phyloP scores from a whole-genome alignment of 495 filamentous ascomycete species.

The Poronia punctata region DNA sequence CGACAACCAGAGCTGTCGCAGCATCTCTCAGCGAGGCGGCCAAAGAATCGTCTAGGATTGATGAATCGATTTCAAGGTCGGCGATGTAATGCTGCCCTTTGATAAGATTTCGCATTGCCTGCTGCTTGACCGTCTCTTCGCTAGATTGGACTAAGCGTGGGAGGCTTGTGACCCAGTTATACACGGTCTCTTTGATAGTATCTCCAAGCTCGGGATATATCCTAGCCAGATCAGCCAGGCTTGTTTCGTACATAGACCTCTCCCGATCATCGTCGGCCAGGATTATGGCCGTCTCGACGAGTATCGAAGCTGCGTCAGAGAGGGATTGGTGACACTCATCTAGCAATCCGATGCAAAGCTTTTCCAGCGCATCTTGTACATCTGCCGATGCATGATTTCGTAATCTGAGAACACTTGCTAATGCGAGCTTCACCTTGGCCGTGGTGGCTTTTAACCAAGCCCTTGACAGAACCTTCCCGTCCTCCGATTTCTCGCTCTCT shows the following conservation, averaged over 20 bases:
- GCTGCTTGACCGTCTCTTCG: slow-evolving; percentile 69
- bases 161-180: slow-evolving; percentile 74
- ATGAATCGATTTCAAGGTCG: slow-evolving; percentile 57
- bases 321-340: slow-evolving; percentile 73
- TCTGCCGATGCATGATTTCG: slow-evolving; percentile 67
- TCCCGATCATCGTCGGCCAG: slow-evolving; percentile 51
- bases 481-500: slow-evolving; percentile 1
- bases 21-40: slow-evolving; percentile 58
- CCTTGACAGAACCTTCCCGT: slow-evolving; percentile 34
- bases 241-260: slow-evolving; percentile 33
- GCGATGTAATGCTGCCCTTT: slow-evolving; percentile 64
- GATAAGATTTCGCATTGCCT: slow-evolving; percentile 64
- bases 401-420: slow-evolving; percentile 70
- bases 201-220: slow-evolving; percentile 59
- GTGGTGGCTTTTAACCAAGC: slow-evolving; percentile 80
- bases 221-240: slow-evolving; percentile 53
- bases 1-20: slow-evolving; percentile 38
- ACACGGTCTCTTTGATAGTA: slow-evolving; percentile 61
- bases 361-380: slow-evolving; percentile 59
- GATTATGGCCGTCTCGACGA: slow-evolving; percentile 76
- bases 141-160: slow-evolving; percentile 77
- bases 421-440: slow-evolving; percentile 75
- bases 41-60: slow-evolving; percentile 61
- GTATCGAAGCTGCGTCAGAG: slow-evolving; percentile 56
- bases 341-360: slow-evolving; percentile 65